Conservation (phyloP, 2,329 filamentous ascomycete genomes). For the Stachybotrys chlorohalonatus region DNA sequence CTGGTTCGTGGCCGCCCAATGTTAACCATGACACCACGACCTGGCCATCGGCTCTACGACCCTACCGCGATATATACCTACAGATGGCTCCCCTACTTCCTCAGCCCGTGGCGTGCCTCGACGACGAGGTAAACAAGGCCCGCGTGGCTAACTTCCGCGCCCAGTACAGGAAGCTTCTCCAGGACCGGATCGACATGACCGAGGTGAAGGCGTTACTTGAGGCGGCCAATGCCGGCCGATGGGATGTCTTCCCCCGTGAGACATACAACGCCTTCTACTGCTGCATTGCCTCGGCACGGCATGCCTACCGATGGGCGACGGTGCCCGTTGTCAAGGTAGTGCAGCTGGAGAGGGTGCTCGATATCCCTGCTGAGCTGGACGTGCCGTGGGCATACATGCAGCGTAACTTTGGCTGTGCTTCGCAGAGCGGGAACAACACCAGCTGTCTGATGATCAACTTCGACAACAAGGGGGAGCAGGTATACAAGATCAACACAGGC, state of each 20-base stretch:
- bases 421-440: conserved; percentile 21
- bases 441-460: conserved; percentile 23
- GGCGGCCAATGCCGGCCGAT: conserved; percentile 13
- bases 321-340: conserved; percentile 23
- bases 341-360: conserved; percentile 19
- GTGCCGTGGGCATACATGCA: conserved; percentile 21
- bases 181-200: conserved; percentile 11
- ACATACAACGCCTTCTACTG: conserved; percentile 23
- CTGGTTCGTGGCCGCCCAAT: not conserved
- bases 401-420: conserved; percentile 17
- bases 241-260: conserved; percentile 16
- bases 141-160: conserved; percentile 11
- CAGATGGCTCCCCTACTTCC: conserved; percentile 16
- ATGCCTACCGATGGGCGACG: conserved; percentile 24
- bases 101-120: conserved; percentile 9
- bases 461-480: conserved; percentile 11
- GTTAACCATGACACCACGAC: not conserved
- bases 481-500: conserved; percentile 21
- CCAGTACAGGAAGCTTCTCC: conserved; percentile 9
- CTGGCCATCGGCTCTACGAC: conserved; percentile 17
- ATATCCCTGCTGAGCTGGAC: conserved; percentile 19
- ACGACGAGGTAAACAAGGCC: conserved; percentile 15
- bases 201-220: conserved; percentile 11
- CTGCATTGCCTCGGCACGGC: conserved; percentile 19
- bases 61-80: conserved; percentile 20